Evolutionary conservation across 306 rosid genomes (phyloP).

Genomic region (Prunus armeniaca): DNA sequence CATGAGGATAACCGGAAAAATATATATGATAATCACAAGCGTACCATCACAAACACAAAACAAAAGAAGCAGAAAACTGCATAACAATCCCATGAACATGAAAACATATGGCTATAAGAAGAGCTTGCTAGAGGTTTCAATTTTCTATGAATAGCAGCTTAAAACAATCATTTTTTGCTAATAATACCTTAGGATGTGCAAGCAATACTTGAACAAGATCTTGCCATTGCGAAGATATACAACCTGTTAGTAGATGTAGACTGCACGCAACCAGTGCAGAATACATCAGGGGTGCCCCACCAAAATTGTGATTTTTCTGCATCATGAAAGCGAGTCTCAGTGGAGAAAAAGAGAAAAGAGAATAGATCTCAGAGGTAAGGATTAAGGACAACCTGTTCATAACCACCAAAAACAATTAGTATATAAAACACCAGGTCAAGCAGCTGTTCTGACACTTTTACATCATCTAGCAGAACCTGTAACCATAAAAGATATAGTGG

Average conservation of each 20-base stretch:
- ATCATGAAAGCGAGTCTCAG: conserved; percentile 35
- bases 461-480: conserved; percentile 85
- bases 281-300: conserved; percentile 51
- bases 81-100: conserved; percentile 22
- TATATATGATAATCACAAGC: background rate
- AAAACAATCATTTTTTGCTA: conserved; percentile 7
- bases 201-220: conserved; percentile 83
- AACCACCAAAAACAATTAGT: conserved; percentile 63
- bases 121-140: conserved; percentile 9
- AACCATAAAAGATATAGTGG: conserved; percentile 25
- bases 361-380: conserved; percentile 26
- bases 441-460: conserved; percentile 71
- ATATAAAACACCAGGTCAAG: conserved; percentile 79
- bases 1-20: background rate
- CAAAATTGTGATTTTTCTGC: conserved; percentile 62
- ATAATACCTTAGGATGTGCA: conserved; percentile 81
- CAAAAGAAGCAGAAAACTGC: conserved; percentile 2
- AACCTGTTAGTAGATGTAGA: conserved; percentile 67
- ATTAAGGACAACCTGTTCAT: conserved; percentile 61
- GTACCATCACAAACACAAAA: background rate
- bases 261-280: conserved; percentile 77
- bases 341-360: conserved; percentile 21
- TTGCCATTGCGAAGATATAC: conserved; percentile 77
- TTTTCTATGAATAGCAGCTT: conserved; percentile 12
- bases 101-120: conserved; percentile 12